Conservation (phyloP, 177 flowering plant species). For the Telopea speciosissima region DNA sequence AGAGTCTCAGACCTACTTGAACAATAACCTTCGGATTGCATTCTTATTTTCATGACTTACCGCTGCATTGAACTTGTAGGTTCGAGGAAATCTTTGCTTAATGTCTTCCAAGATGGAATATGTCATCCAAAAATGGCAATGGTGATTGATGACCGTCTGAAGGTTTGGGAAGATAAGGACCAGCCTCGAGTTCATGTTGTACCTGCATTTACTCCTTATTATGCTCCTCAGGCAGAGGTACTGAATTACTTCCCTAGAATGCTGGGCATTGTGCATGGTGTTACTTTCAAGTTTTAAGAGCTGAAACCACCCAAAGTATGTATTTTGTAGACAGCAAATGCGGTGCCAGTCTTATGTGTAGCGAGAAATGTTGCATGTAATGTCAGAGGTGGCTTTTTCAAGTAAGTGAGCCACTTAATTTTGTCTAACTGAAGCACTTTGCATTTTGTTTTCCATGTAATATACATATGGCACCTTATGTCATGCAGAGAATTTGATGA, state of each 20-base stretch:
- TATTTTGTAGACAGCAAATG: conserved; percentile 61
- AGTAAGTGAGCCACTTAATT: conserved; percentile 41
- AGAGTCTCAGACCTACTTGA: neutral
- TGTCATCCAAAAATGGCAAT: conserved; percentile 99
- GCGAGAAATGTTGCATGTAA: conserved; percentile 99
- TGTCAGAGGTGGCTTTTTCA: conserved; percentile 90
- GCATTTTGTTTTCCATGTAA: neutral
- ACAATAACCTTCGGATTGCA: neutral
- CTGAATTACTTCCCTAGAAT: neutral
- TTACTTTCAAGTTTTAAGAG: neutral
- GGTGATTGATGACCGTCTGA: conserved; percentile 96
- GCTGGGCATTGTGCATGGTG: neutral
- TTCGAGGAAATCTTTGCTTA: conserved; percentile 73
- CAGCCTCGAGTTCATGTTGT: conserved; percentile 97
- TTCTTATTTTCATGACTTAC: neutral
- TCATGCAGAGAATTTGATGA: conserved; percentile 84
- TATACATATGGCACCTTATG: neutral
- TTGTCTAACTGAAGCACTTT: neutral
- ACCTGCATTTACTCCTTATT: conserved; percentile 91
- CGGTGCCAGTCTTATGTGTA: conserved; percentile 90
- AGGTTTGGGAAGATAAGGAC: conserved; percentile 96
- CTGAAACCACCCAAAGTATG: neutral
- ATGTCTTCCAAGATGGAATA: conserved; percentile 70
- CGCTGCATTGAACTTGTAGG: conserved; percentile 32
- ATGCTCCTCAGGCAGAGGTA: conserved; percentile 99